Conservation (phyloP, 2,329 filamentous ascomycete species). For the Alternaria sp. region DNA sequence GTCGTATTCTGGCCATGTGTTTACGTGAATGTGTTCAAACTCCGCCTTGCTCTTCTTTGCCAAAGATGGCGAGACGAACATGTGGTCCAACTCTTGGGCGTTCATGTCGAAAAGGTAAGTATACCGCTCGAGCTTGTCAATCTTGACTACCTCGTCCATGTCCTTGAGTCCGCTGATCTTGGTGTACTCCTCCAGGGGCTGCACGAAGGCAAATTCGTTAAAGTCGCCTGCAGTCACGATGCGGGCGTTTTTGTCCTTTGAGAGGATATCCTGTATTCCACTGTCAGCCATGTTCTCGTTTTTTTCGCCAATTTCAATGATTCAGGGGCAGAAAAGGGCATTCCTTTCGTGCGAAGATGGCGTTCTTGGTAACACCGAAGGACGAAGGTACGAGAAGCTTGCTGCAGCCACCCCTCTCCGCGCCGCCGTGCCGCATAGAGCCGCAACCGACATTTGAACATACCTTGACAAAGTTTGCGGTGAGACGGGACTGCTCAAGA, state of each 20-base stretch:
- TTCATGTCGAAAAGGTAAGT: conserved; percentile 76
- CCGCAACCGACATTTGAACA: conserved; percentile 10
- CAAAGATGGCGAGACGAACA: conserved; percentile 68
- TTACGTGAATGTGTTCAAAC: conserved; percentile 75
- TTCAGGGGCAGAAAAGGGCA: background rate
- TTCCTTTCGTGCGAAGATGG: conserved; percentile 28
- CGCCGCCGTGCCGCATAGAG: conserved; percentile 13
- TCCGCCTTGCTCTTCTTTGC: conserved; percentile 48
- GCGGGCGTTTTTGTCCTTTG: conserved; percentile 62
- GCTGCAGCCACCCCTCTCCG: conserved; percentile 26
- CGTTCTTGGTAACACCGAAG: conserved; percentile 20
- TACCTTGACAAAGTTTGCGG: conserved; percentile 56
- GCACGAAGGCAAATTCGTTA: conserved; percentile 73
- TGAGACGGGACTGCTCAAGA: conserved; percentile 64
- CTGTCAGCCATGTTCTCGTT: conserved; percentile 32
- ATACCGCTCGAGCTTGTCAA: conserved; percentile 68
- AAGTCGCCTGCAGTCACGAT: conserved; percentile 73
- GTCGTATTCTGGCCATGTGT: conserved; percentile 69
- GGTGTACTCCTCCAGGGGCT: conserved; percentile 65
- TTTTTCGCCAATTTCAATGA: background rate
- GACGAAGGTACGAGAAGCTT: conserved; percentile 12
- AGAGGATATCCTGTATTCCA: conserved; percentile 58
- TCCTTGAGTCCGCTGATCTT: conserved; percentile 65
- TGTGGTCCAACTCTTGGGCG: conserved; percentile 74
- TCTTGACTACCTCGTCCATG: conserved; percentile 66